Base-by-base conservation (phyloP, 1,139 yeast species). In the Kodamaea alishanica region DNA sequence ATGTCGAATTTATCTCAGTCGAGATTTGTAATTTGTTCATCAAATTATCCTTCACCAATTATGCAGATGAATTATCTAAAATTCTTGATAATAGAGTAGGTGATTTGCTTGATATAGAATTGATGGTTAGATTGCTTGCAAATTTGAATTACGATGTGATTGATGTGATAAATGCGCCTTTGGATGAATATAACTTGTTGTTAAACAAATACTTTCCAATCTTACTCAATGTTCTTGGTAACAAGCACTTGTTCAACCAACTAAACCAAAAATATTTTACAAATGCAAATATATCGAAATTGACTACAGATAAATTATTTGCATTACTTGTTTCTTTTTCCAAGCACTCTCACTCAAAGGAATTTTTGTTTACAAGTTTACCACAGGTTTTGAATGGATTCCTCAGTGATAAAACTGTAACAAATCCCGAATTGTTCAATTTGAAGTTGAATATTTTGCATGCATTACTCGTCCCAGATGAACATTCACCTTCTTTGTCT, bases 261-360 rank as follows among this genome's bases (percentile, higher is more conserved):
- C 40, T 66, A 4, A 38, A 47, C 1, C 33, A 39, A 1, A 34
- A 39, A 8, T 52, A 50, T 8, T 48, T 67, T 27, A 46, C 53
- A 9, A 44, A 53, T 5, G 44, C 46, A 1, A 43, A 44, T 8
- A 42, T 69, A 23, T 36, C 53, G 6, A 45, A 39, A 5, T 48
- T 70, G 26, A 50, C 71, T 1, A 40, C 38, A 8, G 70, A 65
- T 41, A 46, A 49, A 43, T 44, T 63, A 26, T 65, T 51, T 38
- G 37, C 43, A 6, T 39, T 69, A 4, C 39, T 68, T 9, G 39
- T 53, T 5, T 52, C 39, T 9, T 35, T 67, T 35, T 53, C 72
- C 1, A 42, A 42, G 12, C 41, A 50, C 26, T 37, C 51, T 4
- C 59, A 57, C 46, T 55, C 69, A 1, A 54, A 55, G 2, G 38